A percentile compares a stretch with the other conserved stretches of the same genome.
Evolutionary conservation across 129 eudicot genomes (phyloP).

Genomic region (Arctium minus): DNA sequence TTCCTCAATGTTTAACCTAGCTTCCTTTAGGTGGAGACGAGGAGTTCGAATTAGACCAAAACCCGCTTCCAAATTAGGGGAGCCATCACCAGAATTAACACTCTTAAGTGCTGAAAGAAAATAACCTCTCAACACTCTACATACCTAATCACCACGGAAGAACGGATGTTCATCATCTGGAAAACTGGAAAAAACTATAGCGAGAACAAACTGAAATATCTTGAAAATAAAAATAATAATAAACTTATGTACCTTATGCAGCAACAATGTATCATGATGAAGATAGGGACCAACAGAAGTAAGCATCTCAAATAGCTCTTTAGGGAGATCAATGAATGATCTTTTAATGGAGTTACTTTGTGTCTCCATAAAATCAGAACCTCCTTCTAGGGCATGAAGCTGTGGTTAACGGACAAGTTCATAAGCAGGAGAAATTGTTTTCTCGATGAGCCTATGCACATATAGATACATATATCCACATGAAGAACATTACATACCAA

Average conservation of each 20-base stretch:
- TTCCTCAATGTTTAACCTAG: constrained; percentile 88
- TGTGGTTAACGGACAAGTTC: constrained; percentile 50
- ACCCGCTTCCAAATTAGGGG: constrained; percentile 29
- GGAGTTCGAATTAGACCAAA: constrained; percentile 42
- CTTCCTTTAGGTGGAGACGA: constrained; percentile 72
- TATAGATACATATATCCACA: not conserved
- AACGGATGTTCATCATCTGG: not conserved
- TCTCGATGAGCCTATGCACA: constrained; percentile 69
- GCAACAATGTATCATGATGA: constrained; percentile 75
- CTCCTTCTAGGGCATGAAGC: constrained; percentile 29
- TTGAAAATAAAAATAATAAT: not conserved
- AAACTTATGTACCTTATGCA: constrained; percentile 60
- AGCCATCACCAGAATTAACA: constrained; percentile 41
- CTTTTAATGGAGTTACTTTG: constrained; percentile 24
- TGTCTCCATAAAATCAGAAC: constrained; percentile 41
- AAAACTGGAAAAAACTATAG: too few relatives aligned
- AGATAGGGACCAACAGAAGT: constrained; percentile 86
- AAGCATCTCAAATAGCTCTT: constrained; percentile 96
- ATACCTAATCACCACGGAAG: constrained; percentile 46
- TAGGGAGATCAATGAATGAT: constrained; percentile 63
- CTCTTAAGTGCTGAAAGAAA: constrained; percentile 78
- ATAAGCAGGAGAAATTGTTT: constrained; percentile 62
- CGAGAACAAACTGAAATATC: not conserved
- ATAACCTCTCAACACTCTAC: constrained; percentile 85
- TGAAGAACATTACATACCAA: not conserved